These are phyloP conservation scores for Thelonectria discophora DNA, from an alignment of 2,329 filamentous ascomycete species.

Conservation along the genomic window DNA sequence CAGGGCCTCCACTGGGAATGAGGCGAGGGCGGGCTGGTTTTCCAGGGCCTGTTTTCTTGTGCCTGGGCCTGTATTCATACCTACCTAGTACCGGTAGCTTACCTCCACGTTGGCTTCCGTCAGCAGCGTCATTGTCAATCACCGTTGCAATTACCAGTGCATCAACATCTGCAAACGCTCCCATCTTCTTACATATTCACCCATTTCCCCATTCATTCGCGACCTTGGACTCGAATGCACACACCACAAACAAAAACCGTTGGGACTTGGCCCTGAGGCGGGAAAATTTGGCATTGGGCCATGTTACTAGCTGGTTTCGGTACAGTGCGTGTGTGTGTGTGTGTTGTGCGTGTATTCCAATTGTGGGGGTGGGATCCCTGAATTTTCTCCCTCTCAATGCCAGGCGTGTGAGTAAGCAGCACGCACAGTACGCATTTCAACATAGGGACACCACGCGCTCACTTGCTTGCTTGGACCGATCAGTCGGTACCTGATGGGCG, in stretches of 20 bases:
- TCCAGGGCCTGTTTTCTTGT: conserved; percentile 6
- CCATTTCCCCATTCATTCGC: no score
- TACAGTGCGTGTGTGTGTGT: background rate
- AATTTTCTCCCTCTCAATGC: no score
- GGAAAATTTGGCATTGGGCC: conserved; percentile 1
- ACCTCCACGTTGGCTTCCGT: background rate
- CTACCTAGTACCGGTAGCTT: no score
- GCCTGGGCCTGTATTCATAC: no score
- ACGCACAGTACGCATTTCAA: background rate
- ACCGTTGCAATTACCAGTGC: no score
- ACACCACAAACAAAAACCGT: background rate
- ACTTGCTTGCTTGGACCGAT: conserved; percentile 8
- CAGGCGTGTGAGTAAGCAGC: conserved; percentile 3
- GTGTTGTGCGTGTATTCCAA: conserved; percentile 4
- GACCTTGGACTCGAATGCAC: no score
- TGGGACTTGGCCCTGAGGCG: conserved; percentile 6
- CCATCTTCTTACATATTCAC: no score
- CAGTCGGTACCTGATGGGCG: conserved; percentile 1
- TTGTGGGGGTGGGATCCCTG: background rate
- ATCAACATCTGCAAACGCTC: no score
- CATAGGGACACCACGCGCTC: background rate
- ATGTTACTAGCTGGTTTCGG: conserved; percentile 11
- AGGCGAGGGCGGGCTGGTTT: background rate
- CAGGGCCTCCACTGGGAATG: conserved; percentile 7
- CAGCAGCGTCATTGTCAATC: background rate